Base-by-base conservation (phyloP, 768 basidiomycete genomes). In the Leccinellum rugosiceps region DNA sequence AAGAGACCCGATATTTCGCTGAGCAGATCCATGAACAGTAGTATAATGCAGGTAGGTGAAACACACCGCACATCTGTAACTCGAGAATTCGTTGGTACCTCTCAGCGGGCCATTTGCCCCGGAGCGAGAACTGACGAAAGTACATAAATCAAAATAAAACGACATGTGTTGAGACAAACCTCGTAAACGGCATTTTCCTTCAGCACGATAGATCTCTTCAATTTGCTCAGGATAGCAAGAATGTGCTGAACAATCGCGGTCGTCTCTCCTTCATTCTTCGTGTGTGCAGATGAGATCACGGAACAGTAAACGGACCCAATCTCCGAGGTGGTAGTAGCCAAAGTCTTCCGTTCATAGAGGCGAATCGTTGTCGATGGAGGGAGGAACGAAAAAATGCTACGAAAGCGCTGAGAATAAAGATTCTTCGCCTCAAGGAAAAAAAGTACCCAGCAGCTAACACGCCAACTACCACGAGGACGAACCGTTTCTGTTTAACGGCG, bases 301-400 rank as follows among this genome's bases (percentile, higher is more conserved):
- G 86, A 80, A 66, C 92, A 94, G 56, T 93, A 88, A 10, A 88
- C 77, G 0, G 80, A 74, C 1, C 90, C 92, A 6, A 91, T 71
- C 63, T 92, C 85, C 0, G 78, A 72, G 31, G 84, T 78, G 0
- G 86, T 85, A 1, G 86, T 89, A 0, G 91, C 79, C 58, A 94
- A 76, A 2, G 85, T 79, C 7, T 78, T 76, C 4, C 92, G 84
- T 60, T 92, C 86, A 61, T 92, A 92, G 9, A 74, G 73, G 5
- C 91, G 83, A 35, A 91, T 84, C 0, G 91, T 89, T 1, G 82
- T 88, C 0, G 85, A 80, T n/a, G 85, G 88, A n/a, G 83, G 89
- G 19, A 86, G 74, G 75, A 83, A 84, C 9, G 83, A 91, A 62
- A 85, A 79, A n/a, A 89, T 68, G 59, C 88, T 87, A 62, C 1